Base-by-base conservation (phyloP, 495 filamentous ascomycete genomes). In the Penicillium arizonense region DNA sequence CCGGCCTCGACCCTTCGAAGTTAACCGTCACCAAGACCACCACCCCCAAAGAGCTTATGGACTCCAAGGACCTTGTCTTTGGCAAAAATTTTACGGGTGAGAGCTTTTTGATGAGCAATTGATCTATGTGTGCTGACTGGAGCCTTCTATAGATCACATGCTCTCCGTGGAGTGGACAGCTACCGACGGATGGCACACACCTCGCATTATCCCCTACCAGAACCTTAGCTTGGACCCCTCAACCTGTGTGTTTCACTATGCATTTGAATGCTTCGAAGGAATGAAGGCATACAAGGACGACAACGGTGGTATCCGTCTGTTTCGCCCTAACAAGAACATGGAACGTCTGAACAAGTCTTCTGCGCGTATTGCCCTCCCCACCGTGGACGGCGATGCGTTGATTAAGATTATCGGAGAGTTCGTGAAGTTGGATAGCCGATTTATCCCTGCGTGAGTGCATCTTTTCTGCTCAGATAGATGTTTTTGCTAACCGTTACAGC, bases 281-380 rank as follows among this genome's bases (percentile, higher is more conserved):
- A 95, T 97, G 91, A 98, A 98, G 75, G 95, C 95, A 32, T 97
- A 97, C 79, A 90, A 87, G 65, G 88, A 94, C 72, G 77, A 70
- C 43, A 69, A 80, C 12, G 90, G 89, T 44, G 63, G 84, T 39
- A 82, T 93, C 52, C 85, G 91, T 14, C 73, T 98, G 18, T 98
- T 98, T 81, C 84, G 94, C n/a, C 94, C 94, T 0, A 86, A 94
- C 71, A 91, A 86, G 78, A 98, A 98, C 76, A 97, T 97, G 94
- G 82, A 78, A 50, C 87, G 94, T 39, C 72, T 98, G 68, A 97
- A 96, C 73, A 88, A 86, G 65, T 96, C 91, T 8, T 84, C 87
- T 53, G 80, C 88, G 30, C 87, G 94, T 43, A 96, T 98, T 71
- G 91, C 95, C 5, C 80, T 98, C 36, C 94, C 94, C 26, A 90